A percentile compares a stretch with the other conserved stretches of the same genome.
Conservation (phyloP, 2,329 filamentous ascomycete species). For the Botrytis tulipae region DNA sequence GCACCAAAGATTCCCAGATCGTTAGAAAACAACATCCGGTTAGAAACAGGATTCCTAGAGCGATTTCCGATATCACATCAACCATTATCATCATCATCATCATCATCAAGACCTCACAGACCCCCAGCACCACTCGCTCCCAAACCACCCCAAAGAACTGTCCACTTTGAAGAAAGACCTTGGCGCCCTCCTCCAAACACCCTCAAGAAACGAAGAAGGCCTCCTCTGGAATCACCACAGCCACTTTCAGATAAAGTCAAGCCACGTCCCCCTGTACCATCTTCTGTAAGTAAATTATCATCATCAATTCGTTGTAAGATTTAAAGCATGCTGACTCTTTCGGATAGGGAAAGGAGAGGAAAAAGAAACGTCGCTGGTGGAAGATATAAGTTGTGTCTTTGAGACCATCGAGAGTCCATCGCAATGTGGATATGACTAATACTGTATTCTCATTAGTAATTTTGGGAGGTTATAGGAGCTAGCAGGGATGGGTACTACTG, state of each 20-base stretch:
- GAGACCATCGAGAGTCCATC: no score
- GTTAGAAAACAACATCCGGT: not conserved
- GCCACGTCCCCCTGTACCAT: rapidly evolving
- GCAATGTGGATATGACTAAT: no score
- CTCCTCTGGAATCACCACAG: not conserved
- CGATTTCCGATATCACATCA: no score
- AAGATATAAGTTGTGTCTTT: no score
- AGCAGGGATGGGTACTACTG: no score
- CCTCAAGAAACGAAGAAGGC: not conserved
- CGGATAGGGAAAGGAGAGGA: not conserved
- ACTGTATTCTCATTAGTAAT: no score
- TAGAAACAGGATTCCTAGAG: not conserved
- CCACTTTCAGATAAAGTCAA: not conserved
- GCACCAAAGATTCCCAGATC: not conserved
- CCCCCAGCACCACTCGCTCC: not conserved
- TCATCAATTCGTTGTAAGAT: not conserved
- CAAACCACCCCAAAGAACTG: not conserved
- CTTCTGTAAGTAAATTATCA: not conserved
- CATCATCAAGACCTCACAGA: not conserved
- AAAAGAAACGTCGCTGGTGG: not conserved
- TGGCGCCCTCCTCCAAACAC: rapidly evolving
- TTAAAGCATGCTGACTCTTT: not conserved
- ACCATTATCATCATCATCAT: no score
- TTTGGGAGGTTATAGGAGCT: no score
- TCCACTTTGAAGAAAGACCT: not conserved